Conservation (phyloP, 345 rosid species). For the Litchi chinensis region DNA sequence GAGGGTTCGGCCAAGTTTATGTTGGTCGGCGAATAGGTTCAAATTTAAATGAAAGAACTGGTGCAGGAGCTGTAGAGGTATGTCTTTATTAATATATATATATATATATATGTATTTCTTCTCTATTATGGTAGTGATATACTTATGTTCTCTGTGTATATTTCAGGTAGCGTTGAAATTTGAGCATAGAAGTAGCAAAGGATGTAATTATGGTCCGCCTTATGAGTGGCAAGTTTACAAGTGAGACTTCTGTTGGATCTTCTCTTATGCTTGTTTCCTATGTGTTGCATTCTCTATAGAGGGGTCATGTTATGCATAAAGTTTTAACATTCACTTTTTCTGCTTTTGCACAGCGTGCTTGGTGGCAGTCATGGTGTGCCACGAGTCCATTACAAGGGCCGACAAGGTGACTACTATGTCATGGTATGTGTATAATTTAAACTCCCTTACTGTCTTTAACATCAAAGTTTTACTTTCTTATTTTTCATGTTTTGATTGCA, state of each 20-base stretch:
- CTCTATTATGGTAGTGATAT: neutral
- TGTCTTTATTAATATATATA: neutral
- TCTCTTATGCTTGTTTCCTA: neutral
- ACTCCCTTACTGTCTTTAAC: neutral
- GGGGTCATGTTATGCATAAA: neutral
- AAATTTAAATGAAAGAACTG: conserved; percentile 54
- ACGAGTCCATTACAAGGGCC: conserved; percentile 78
- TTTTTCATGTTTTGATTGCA: neutral
- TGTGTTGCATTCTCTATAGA: neutral
- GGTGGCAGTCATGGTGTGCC: conserved; percentile 94
- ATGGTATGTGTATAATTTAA: conserved; percentile 53
- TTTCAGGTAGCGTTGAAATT: conserved; percentile 93
- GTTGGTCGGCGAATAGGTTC: conserved; percentile 70
- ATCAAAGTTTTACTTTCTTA: neutral
- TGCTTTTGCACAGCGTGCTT: conserved; percentile 56
- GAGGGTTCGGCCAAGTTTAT: conserved; percentile 98
- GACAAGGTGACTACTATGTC: conserved; percentile 81
- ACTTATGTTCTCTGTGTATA: conserved; percentile 10
- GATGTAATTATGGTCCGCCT: conserved; percentile 91
- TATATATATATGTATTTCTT: conserved; percentile 3
- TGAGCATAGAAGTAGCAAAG: conserved; percentile 96
- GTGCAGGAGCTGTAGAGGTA: conserved; percentile 84
- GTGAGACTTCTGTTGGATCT: conserved; percentile 43
- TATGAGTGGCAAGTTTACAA: conserved; percentile 99
- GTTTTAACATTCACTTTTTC: conserved; percentile 15